Base-by-base conservation (phyloP, 164 flowering plant genomes). In the Amborella trichopoda region DNA sequence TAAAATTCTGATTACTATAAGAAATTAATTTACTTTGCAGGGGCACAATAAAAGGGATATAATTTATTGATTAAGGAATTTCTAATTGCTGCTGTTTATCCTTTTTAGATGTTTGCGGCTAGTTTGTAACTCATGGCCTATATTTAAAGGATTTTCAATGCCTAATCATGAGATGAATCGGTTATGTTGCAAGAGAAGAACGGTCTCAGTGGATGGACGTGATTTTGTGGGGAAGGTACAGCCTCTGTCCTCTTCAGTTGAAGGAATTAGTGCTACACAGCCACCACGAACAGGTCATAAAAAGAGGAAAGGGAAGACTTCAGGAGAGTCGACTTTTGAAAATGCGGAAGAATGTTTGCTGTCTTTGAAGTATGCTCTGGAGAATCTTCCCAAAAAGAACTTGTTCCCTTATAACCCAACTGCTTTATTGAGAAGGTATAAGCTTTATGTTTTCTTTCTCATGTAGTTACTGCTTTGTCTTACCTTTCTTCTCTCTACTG, bases 331-430 rank as follows among this genome's bases (percentile, higher is more conserved):
- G 26, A 47, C 66, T 5, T 75, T 71, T 54, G 48, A 64, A 50
- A 56, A 64, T 50, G 85, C 90, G 38, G 76, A 57, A 52, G 56
- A 58, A 6, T 91, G 96, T 58, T 68, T 91, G 65, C 65, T 77
- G 60, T 75, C 75, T 19, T 45, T 87, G 40, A 75, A 76, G 54
- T 25, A 38, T 28, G 75, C 90, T 27, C 28, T 91, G 34, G 66
- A 70, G 53, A 80, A 56, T 58, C 95, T 87, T 60, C 72, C 74
- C 46, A 48, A 59, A 43, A 84, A 75, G 65, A 70, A 69, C 22
- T 51, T 87, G 55, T 91, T 87, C 64, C 90, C 94, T 6, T 91
- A 87, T 57, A 87, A 91, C 65, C 96, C 99, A 16, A 56, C 68
- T 54, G 94, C 66, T 18, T 85, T 91, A 49, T 61, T 91, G 52